Evolutionary conservation across 345 rosid genomes (phyloP), one percentile per base, ranked within the genome.

Genomic region (Eucalyptus sideroxylon): DNA sequence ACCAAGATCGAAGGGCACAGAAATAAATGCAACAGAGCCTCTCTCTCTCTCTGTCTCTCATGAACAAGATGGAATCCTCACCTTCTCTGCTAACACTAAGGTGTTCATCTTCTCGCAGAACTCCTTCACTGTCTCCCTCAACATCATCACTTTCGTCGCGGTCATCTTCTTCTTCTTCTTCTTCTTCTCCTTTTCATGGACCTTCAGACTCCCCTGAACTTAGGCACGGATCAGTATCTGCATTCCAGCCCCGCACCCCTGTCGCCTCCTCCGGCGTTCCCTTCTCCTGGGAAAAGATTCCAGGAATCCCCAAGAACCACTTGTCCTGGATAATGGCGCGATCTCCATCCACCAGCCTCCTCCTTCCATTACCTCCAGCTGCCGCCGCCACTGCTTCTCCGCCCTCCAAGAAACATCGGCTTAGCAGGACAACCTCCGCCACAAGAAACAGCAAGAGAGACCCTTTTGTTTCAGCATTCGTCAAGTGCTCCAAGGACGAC

Each of bases 221-320:
- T 12, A 11, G 47, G 13, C 30, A 40, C 6, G 85, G 85, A 23
- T 37, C 85, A 23, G 30, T 77, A 11, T 40, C 85, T 21, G 6
- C 47, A 11, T 77, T 40, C 47, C 44, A 23, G 16, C 47, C 47
- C 47, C 83, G 2, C 85, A 3, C 50, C 13, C 90, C 81, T 2
- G 30, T 34, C 45, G 44, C 31, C 86, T 77, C 86, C 45, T 89
- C 88, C 45, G 87, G 88, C 56, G 86, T 89, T 15, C 91, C 91
- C 34, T 89, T 89, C 60, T 89, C 91, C 62, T 89, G 91, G 91
- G 91, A 89, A 42, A 81, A 89, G 49, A 49, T 69, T 37, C 91
- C 91, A 7, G 91, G 91, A 87, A 87, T 89, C 50, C 91, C 91
- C 51, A 89, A 87, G 86, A 77, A 69, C 72, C 72, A 87, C 11